Conservation (phyloP, 805 yeast species). For the Saccharomycopsis javanensis region DNA sequence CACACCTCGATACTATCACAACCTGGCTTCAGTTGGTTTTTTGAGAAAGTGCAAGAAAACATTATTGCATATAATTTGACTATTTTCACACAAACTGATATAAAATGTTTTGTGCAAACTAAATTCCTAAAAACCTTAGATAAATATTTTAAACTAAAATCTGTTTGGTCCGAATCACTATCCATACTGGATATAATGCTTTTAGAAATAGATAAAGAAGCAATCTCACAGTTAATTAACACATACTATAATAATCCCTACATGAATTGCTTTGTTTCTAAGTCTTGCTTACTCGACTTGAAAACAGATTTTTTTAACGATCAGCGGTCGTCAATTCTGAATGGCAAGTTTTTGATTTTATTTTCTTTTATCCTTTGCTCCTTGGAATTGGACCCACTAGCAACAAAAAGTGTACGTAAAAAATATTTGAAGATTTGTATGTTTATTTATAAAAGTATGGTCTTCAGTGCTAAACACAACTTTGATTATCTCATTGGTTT, state of each 20-base stretch:
- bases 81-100: background rate
- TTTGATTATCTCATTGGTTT: conserved; percentile 1
- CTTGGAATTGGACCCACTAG: background rate
- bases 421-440: conserved; percentile 2
- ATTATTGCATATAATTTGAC: background rate
- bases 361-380: conserved; percentile 6
- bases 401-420: background rate
- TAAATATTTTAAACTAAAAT: background rate
- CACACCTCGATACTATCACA: conserved; percentile 2
- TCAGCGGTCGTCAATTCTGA: background rate
- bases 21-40: conserved; percentile 5
- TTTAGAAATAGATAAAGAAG: conserved; percentile 1
- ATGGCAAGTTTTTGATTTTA: conserved; percentile 1
- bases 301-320: conserved; percentile 2
- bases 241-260: background rate
- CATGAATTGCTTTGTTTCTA: conserved; percentile 4
- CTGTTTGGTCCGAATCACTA: conserved; percentile 4
- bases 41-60: background rate
- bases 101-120: background rate
- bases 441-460: background rate
- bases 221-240: background rate
- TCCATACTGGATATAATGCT: background rate
- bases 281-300: background rate
- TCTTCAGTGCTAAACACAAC: background rate
- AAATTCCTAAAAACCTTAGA: conserved; percentile 1